These are phyloP conservation scores for Discostella stelligeroides DNA, from an alignment of 108 stramenopile species.

Conservation along the genomic window DNA sequence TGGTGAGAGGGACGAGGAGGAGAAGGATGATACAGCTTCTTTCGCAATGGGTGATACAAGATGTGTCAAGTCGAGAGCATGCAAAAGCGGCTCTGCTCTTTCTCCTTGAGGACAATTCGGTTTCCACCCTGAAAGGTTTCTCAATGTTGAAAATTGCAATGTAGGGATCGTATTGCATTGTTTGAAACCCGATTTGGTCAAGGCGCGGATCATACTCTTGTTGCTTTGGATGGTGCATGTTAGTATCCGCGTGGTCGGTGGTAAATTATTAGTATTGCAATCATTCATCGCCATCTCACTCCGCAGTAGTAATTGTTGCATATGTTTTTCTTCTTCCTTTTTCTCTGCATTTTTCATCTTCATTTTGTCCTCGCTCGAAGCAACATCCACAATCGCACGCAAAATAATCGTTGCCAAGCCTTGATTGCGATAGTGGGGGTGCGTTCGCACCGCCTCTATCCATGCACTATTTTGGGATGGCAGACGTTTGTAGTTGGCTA, in stretches of 20 bases:
- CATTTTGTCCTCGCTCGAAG: too few relatives aligned
- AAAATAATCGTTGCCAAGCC: conserved; percentile 40
- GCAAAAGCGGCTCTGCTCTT: conserved; percentile 21
- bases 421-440: conserved; percentile 37
- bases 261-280: neutral
- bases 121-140: conserved; percentile 40
- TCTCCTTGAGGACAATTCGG: neutral
- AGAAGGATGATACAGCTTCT: too few relatives aligned
- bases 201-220: conserved; percentile 34
- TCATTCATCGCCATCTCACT: conserved; percentile 17
- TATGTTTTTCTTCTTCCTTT: too few relatives aligned
- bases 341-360: too few relatives aligned
- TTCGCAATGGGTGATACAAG: conserved; percentile 26
- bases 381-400: conserved; percentile 17
- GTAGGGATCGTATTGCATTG: conserved; percentile 24
- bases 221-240: conserved; percentile 53
- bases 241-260: conserved; percentile 23
- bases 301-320: too few relatives aligned
- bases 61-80: conserved; percentile 34
- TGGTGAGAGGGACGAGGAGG: conserved; percentile 22
- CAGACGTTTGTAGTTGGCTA: conserved; percentile 46
- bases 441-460: conserved; percentile 53
- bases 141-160: conserved; percentile 22
- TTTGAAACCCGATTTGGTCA: conserved; percentile 39
- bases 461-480: conserved; percentile 39